These are phyloP conservation scores for Alternaria conjuncta DNA, from an alignment of 2,329 filamentous ascomycete species.

Conservation along the genomic window DNA sequence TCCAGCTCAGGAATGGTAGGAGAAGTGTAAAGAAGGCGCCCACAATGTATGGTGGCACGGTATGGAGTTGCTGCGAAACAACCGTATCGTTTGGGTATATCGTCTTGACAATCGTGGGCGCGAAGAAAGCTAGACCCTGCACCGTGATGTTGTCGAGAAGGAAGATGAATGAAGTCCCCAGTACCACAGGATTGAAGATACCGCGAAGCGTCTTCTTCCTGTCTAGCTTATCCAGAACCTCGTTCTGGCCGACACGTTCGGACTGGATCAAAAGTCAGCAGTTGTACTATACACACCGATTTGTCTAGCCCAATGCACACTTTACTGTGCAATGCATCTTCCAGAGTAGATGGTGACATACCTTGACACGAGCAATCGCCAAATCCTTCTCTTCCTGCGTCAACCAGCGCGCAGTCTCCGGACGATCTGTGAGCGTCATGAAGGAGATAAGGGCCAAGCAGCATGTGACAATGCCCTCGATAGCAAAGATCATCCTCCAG, in stretches of 20 bases:
- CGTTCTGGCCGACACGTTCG: constrained; percentile 67
- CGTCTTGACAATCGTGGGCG: constrained; percentile 71
- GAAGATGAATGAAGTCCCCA: constrained; percentile 65
- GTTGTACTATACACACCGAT: not conserved
- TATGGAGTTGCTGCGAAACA: constrained; percentile 71
- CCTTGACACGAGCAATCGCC: constrained; percentile 69
- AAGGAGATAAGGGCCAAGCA: constrained; percentile 66
- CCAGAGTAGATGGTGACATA: not conserved
- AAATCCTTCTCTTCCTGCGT: constrained; percentile 69
- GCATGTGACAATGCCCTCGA: constrained; percentile 72
- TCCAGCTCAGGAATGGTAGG: constrained; percentile 67
- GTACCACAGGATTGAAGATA: constrained; percentile 68
- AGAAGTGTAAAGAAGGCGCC: constrained; percentile 71
- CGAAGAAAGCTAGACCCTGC: constrained; percentile 73
- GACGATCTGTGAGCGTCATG: constrained; percentile 70
- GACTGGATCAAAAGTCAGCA: constrained; percentile 45
- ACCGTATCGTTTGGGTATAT: constrained; percentile 67
- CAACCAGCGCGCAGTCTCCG: constrained; percentile 72
- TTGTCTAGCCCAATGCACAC: not conserved
- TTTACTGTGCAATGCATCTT: not conserved
- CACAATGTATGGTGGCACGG: constrained; percentile 73
- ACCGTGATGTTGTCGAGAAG: constrained; percentile 73
- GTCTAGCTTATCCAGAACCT: constrained; percentile 69
- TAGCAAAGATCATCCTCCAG: constrained; percentile 75
- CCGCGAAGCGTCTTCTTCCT: constrained; percentile 65